Evolutionary conservation across 148 eudicot genomes (phyloP), one percentile per base, ranked within the genome.

Genomic region (Bassia scoparia): DNA sequence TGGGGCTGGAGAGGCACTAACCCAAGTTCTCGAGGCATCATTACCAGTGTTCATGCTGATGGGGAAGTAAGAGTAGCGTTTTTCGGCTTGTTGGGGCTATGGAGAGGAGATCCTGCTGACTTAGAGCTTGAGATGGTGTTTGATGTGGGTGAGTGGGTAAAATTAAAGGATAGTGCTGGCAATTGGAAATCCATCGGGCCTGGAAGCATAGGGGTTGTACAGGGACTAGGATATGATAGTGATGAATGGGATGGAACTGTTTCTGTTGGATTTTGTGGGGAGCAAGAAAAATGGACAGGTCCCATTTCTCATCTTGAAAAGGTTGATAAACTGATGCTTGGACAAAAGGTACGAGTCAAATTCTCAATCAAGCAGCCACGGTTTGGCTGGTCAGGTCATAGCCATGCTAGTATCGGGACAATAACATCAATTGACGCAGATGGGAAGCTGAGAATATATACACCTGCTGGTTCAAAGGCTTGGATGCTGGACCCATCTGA

Each of bases 341-440:
- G 99, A 70, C 92, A 92, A 67, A 90, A 81, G 56, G 92, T 95
- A 34, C 80, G 81, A 56, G 99, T 95, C 8, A 86, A 80, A 76
- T 50, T 53, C 55, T 77, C 80, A 0, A 89, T 92, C 44, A 89
- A 85, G 83, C 99, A 89, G 62, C 99, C 99, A 33, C 79, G 99
- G 72, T 95, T 91, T 73, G 97, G 99, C 20, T 95, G 99, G 99
- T 89, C 97, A 6, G 99, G 99, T 18, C 97, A 95, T 80, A 85
- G 79, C 73, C 89, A 88, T 78, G 79, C 89, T 2, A 90, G 92
- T 79, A 70, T 95, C 14, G 99, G 99, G 60, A 85, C 86, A 35
- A 87, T 92, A 65, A 81, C 91, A 17, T 91, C 94, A 26, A 85
- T 95, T 29, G 99, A 95, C 69, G 97, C 92, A 4, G 99, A 95